Evolutionary conservation across 352 stramenopile genomes (phyloP).

Genomic region (Phytophthora sojae): DNA sequence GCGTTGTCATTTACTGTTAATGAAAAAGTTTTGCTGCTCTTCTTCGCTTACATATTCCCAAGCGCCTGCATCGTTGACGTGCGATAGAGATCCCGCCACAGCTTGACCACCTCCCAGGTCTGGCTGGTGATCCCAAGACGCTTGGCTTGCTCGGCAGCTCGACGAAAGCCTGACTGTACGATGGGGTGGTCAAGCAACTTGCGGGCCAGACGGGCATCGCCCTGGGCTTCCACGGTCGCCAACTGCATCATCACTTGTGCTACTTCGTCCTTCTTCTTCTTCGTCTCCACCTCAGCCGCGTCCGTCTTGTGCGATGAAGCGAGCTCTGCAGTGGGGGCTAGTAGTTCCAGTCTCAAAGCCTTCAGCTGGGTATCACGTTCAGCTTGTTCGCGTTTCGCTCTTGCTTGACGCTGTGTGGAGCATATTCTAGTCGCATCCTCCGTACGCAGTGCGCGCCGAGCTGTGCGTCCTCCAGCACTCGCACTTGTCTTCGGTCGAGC

Average conservation of each 20-base stretch:
- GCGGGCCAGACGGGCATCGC: conserved; percentile 50
- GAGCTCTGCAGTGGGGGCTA: conserved; percentile 38
- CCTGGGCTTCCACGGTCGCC: conserved; percentile 61
- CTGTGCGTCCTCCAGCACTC: conserved; percentile 21
- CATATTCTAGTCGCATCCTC: conserved; percentile 11
- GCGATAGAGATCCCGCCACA: conserved; percentile 68
- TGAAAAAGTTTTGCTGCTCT: conserved; percentile 10
- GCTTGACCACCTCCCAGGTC: conserved; percentile 59
- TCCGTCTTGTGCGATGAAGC: neutral
- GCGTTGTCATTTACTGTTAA: conserved; percentile 10
- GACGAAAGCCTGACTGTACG: conserved; percentile 41
- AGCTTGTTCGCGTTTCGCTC: conserved; percentile 41
- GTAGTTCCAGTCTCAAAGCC: conserved; percentile 54
- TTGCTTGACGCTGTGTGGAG: conserved; percentile 21
- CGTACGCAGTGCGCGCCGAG: neutral
- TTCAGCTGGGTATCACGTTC: conserved; percentile 42
- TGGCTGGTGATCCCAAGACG: conserved; percentile 45
- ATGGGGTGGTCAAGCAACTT: conserved; percentile 44
- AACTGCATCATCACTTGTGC: conserved; percentile 46
- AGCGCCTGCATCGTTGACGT: conserved; percentile 48
- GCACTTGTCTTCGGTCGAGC: conserved; percentile 7
- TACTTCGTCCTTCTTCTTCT: conserved; percentile 24
- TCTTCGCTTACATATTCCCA: neutral
- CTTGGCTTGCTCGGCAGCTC: conserved; percentile 51
- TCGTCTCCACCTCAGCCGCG: conserved; percentile 8